A percentile compares a stretch with the other conserved stretches of the same genome.
These are phyloP conservation scores for Quercus alba DNA, from an alignment of 306 rosid species.

Conservation along the genomic window DNA sequence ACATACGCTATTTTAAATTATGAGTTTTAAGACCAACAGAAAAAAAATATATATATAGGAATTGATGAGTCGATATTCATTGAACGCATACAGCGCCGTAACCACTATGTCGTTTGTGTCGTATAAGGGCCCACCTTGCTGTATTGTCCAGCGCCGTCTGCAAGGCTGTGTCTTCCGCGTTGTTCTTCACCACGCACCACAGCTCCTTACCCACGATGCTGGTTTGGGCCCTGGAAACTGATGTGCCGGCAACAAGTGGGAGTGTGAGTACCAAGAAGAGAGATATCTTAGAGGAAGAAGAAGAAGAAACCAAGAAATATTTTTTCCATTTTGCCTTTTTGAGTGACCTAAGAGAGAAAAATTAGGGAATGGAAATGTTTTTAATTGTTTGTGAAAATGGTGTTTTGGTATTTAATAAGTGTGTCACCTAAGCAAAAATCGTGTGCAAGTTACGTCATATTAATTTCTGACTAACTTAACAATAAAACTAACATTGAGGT, in stretches of 20 bases:
- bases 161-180: constrained; percentile 71
- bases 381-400: constrained; percentile 8
- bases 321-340: constrained; percentile 26
- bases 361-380: background rate
- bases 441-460: too few species aligned
- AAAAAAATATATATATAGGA: too few species aligned
- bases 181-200: constrained; percentile 95
- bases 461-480: too few species aligned
- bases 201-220: constrained; percentile 46
- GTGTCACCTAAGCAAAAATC: too few species aligned
- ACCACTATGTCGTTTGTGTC: constrained; percentile 48
- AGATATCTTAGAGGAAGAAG: background rate
- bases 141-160: constrained; percentile 74
- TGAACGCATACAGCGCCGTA: constrained; percentile 80
- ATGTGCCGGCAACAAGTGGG: constrained; percentile 2
- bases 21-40: too few species aligned
- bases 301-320: constrained; percentile 1
- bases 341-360: background rate
- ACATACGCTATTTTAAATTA: too few species aligned
- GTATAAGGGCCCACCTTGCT: constrained; percentile 73
- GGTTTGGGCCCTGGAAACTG: constrained; percentile 11
- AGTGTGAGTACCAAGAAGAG: background rate
- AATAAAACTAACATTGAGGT: too few species aligned
- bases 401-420: too few species aligned
- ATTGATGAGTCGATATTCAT: constrained; percentile 30